A percentile compares a stretch with the other conserved stretches of the same genome.
These are phyloP conservation scores for Kingdonia uniflora DNA, from an alignment of 164 flowering plant genomes.

Conservation along the genomic window DNA sequence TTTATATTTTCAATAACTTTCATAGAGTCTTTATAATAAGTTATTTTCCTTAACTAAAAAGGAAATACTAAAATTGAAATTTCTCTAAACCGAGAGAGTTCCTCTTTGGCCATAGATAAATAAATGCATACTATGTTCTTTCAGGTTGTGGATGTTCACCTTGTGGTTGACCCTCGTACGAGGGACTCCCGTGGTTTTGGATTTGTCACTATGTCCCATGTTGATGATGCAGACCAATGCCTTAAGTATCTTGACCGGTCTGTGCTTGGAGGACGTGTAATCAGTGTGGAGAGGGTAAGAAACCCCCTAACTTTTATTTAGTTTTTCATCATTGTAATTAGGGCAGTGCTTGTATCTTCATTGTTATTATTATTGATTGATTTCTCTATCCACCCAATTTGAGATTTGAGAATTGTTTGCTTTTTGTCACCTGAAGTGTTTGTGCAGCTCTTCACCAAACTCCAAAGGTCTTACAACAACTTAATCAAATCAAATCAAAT, in stretches of 20 bases:
- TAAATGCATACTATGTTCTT: background rate
- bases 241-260: constrained; percentile 71
- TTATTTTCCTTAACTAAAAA: no score
- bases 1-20: no score
- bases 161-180: constrained; percentile 92
- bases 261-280: constrained; percentile 78
- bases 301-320: background rate
- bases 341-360: background rate
- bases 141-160: constrained; percentile 80
- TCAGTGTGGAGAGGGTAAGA: constrained; percentile 87
- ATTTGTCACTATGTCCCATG: constrained; percentile 69
- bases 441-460: constrained; percentile 93
- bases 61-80: no score
- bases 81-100: no score
- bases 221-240: constrained; percentile 70
- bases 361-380: background rate
- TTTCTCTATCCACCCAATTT: constrained; percentile 1
- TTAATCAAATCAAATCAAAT: no score
- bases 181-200: constrained; percentile 95
- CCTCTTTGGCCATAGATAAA: no score
- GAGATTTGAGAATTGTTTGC: constrained; percentile 38
- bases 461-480: constrained; percentile 38
- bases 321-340: no score
- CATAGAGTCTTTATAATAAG: no score
- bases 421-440: constrained; percentile 56